These are phyloP conservation scores for Castanopsis chinensis DNA, from an alignment of 306 rosid genomes.

Conservation along the genomic window DNA sequence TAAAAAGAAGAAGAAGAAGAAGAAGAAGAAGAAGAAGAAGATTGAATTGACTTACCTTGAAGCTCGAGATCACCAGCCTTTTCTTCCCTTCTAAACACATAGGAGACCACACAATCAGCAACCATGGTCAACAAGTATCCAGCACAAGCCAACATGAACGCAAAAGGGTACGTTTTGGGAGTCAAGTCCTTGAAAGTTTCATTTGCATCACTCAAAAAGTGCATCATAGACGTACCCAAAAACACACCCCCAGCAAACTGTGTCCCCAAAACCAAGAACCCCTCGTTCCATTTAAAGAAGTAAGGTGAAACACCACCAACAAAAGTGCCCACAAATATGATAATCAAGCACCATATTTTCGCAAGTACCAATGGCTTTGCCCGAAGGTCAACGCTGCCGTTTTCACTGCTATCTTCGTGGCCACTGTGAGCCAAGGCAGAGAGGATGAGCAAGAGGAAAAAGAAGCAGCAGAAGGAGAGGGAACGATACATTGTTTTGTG, in stretches of 20 bases:
- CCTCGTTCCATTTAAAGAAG: constrained; percentile 66
- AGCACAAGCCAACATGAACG: constrained; percentile 62
- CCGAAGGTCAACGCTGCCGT: constrained; percentile 19
- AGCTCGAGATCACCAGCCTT: constrained; percentile 22
- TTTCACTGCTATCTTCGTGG: constrained; percentile 3
- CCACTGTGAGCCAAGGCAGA: constrained; percentile 54
- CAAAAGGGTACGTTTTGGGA: constrained; percentile 53
- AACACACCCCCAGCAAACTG: constrained; percentile 82
- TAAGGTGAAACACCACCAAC: constrained; percentile 61
- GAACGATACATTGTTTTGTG: constrained; percentile 15
- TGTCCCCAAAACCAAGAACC: constrained; percentile 63
- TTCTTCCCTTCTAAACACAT: constrained; percentile 21
- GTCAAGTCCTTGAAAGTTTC: constrained; percentile 60
- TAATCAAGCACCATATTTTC: constrained; percentile 54
- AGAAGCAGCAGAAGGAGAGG: not conserved
- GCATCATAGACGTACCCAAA: constrained; percentile 79
- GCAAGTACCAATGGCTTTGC: constrained; percentile 46
- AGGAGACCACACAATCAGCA: constrained; percentile 55
- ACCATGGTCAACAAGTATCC: constrained; percentile 67
- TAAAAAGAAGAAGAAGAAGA: not conserved
- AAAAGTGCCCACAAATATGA: constrained; percentile 60
- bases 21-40: not conserved
- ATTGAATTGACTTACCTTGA: constrained; percentile 36
- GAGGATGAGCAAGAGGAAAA: constrained; percentile 35
- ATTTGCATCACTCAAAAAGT: constrained; percentile 69